Conservation (phyloP, 2,329 filamentous ascomycete species). For the Aspergillus oerlinghausenensis region DNA sequence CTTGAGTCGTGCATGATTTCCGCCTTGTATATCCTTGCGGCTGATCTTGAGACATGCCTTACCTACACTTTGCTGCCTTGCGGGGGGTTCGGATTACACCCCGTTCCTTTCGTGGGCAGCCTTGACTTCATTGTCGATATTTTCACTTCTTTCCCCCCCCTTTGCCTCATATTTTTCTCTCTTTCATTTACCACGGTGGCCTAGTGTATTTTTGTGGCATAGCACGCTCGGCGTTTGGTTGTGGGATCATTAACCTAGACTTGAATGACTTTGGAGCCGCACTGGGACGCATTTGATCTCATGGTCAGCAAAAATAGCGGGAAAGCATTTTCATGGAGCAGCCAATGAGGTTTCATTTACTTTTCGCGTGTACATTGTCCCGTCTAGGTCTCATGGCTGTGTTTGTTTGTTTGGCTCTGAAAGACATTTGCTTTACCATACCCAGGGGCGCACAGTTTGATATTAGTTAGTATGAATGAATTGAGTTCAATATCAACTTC, state of each 20-base stretch:
- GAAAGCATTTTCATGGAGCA: slow-evolving; percentile 31
- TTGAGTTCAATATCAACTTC: slow-evolving; percentile 7
- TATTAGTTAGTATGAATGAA: slow-evolving; percentile 7
- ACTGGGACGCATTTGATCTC: slow-evolving; percentile 33
- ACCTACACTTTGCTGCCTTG: background rate
- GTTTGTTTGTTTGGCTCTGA: slow-evolving; percentile 20
- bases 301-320: slow-evolving; percentile 28
- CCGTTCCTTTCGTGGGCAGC: background rate
- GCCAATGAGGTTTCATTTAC: slow-evolving; percentile 19
- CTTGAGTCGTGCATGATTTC: slow-evolving; percentile 12
- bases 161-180: slow-evolving; percentile 15
- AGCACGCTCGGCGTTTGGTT: slow-evolving; percentile 35
- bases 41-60: background rate
- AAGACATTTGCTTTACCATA: slow-evolving; percentile 23
- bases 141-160: slow-evolving; percentile 9
- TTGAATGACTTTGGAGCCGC: slow-evolving; percentile 30
- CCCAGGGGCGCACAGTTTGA: slow-evolving; percentile 21
- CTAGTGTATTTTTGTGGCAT: slow-evolving; percentile 32
- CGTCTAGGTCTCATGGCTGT: slow-evolving; percentile 21
- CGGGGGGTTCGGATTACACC: background rate
- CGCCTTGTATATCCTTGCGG: slow-evolving; percentile 3
- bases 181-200: slow-evolving; percentile 17
- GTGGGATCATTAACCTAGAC: slow-evolving; percentile 31
- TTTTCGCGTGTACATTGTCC: slow-evolving; percentile 18
- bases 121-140: slow-evolving; percentile 16